Evolutionary conservation across 2,329 filamentous ascomycete species (phyloP), one percentile per base, ranked within the genome.

Genomic region (Nemania sp.): DNA sequence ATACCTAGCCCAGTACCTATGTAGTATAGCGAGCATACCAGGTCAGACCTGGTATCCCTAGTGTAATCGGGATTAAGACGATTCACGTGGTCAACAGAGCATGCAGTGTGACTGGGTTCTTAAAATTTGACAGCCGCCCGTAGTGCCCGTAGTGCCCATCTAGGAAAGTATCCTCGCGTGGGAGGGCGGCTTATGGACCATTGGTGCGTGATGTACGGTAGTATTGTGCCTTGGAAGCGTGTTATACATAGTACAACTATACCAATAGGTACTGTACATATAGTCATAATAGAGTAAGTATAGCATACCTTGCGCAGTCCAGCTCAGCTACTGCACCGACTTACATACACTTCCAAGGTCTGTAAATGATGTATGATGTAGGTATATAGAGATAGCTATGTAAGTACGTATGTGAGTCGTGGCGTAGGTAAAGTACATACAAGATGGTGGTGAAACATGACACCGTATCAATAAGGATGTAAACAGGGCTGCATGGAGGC

Each of bases 81-180:
- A 63, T 66, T 70, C 66, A 70, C 69, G 69, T 70, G 69, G 43
- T 62, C 54, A 6, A 55, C 41, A 47, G 54, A 62, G 47, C 60
- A 69, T 70, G 69, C 69, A 67, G 62, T 38, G 64, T 41, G 62
- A 70, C 68, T 29, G 35, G 68, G 66, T 66, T 70, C 8, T 13
- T 61, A 54, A 67, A 66, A 64, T 56, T 69, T 70, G 66, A 69
- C 66, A 70, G 66, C 69, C 58, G 56, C 69, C 58, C 55, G n/a
- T 54, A 62, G 32, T 56, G 20, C 53, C 53, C 53, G 32, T 35
- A 62, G 32, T 56, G 20, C 53, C 53, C 53, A 20, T 45, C 58
- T 66, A 8, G 58, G 53, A 65, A 58, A 59, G 27, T 52, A 51
- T 63, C 53, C 29, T 62, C 57, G 58, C 51, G 52, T 65, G 62